Evolutionary conservation across 176 grass and related monocot species (phyloP).

Genomic region (Lolium rigidum): DNA sequence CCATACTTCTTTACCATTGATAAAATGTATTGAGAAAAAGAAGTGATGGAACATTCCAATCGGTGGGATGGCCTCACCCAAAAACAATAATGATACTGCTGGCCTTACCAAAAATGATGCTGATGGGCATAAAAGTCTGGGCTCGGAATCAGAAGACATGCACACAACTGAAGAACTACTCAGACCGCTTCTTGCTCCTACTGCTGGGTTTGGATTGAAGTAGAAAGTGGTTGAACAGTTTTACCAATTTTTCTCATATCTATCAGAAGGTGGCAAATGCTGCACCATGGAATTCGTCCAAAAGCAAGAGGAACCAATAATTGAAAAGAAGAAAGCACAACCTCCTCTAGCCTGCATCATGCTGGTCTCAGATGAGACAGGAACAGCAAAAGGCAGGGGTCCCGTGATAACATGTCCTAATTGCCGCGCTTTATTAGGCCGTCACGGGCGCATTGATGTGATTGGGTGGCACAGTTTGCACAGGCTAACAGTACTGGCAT

Average conservation of each 20-base stretch:
- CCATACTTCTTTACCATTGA: not conserved
- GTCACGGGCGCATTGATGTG: conserved; percentile 7
- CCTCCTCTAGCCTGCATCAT: not conserved
- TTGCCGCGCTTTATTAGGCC: not conserved
- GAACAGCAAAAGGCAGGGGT: conserved; percentile 16
- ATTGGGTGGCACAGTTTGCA: not conserved
- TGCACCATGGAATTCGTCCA: conserved; percentile 1
- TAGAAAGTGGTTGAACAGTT: not conserved
- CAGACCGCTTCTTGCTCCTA: conserved; percentile 2
- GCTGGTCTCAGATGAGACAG: not conserved
- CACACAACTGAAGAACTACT: not conserved
- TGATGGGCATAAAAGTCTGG: not conserved
- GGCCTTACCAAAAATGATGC: not conserved
- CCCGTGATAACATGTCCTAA: not conserved
- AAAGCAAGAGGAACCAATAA: not conserved
- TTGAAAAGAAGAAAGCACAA: not conserved
- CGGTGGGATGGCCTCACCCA: not conserved
- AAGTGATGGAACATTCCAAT: not conserved
- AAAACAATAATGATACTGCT: not conserved
- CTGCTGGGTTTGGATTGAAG: not conserved
- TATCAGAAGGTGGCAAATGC: not conserved
- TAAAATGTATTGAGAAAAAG: not conserved
- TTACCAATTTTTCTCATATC: not conserved
- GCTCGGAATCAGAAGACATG: not conserved
- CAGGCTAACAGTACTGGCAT: not conserved